Base-by-base conservation (phyloP, 306 rosid species). In the Quillaja saponaria region DNA sequence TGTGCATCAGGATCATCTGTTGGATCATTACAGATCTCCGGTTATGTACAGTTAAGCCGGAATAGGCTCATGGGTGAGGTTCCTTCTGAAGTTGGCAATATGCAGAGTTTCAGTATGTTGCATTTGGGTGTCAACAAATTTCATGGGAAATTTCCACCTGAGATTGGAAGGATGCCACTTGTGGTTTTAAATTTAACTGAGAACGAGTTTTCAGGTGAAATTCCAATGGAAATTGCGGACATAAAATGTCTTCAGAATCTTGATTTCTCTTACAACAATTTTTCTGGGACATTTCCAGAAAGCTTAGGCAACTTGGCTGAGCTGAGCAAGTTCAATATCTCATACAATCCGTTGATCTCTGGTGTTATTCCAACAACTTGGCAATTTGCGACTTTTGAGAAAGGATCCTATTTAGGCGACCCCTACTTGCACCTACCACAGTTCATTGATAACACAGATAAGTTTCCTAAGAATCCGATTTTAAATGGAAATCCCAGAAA, bases 241-340 rank as follows among this genome's bases (percentile, higher is more conserved):
- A 7, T 85, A 13, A 76, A 47, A 61, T 92, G 95, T 55, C n/a
- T 92, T 71, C 76, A 58, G 76, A 92, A 74, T 48, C 90, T 92
- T 7, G 99, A 92, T 77, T 73, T 92, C 71, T 86, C 99, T 13
- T 70, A 18, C 73, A 92, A 92, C 71, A 89, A 92, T 21, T 92
- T 89, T 58, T 86, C 96, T 3, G 96, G 94, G 41, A 41, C 40
- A 0, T 89, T 92, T 38, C 99, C 99, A 6, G 18, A 73, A 10
- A 92, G 91, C 80, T 73, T 92, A 68, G 63, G 6, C 78, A 72
- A 54, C 20, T 69, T 92, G 75, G 19, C 72, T 19, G 94, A 78
- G 64, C 83, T 92, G 34, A 92, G 5, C 84, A 89, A 85, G 79
- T 92, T 92, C 86, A 92, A 92, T 74, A 75, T 92, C 71, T 92